Evolutionary conservation across 768 basidiomycete species (phyloP).

Genomic region (Lepiota venenata): DNA sequence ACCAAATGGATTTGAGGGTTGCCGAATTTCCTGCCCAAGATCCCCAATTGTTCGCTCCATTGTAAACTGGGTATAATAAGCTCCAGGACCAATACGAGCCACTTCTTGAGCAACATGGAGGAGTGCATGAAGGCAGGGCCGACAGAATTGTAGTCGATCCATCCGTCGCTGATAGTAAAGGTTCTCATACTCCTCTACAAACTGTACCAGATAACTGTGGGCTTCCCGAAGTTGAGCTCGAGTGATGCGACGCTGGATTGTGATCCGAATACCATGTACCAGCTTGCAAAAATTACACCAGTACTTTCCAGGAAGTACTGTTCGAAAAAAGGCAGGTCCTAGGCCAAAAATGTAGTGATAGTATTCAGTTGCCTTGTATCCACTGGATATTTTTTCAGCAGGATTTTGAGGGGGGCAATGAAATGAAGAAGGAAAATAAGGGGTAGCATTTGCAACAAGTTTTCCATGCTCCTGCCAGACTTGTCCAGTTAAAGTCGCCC

Average conservation of each 20-base stretch:
- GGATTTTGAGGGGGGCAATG: constrained; percentile 25
- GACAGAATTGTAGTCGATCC: constrained; percentile 5
- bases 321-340: constrained; percentile 26
- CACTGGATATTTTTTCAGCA: constrained; percentile 31
- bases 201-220: constrained; percentile 21
- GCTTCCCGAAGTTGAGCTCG: constrained; percentile 15
- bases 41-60: constrained; percentile 27
- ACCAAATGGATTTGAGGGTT: constrained; percentile 23
- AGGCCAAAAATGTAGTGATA: constrained; percentile 29
- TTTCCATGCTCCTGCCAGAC: constrained; percentile 34
- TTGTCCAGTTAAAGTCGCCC: constrained; percentile 22
- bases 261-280: constrained; percentile 21
- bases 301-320: constrained; percentile 24
- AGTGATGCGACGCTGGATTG: constrained; percentile 23
- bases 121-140: constrained; percentile 14
- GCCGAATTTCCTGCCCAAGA: constrained; percentile 23
- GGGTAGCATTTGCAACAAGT: constrained; percentile 18
- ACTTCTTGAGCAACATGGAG: constrained; percentile 19
- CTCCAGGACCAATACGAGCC: constrained; percentile 10
- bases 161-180: constrained; percentile 2
- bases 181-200: constrained; percentile 28
- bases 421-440: constrained; percentile 23
- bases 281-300: constrained; percentile 30
- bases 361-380: constrained; percentile 37
- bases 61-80: constrained; percentile 17